Base-by-base conservation (phyloP, 2,329 filamentous ascomycete species). In the Shiraia bambusicola region DNA sequence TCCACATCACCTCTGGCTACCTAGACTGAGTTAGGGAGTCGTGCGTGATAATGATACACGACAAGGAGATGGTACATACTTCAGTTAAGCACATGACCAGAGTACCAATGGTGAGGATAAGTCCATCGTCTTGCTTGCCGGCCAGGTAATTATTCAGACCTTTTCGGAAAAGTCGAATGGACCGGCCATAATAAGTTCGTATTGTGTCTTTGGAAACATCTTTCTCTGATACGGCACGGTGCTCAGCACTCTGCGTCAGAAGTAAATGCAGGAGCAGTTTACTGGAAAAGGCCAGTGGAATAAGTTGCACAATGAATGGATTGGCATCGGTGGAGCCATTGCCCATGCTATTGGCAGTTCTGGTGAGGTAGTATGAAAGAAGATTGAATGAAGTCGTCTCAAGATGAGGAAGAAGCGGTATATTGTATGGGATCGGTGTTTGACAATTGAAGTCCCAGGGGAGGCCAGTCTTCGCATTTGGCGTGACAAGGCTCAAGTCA, bases 291-390 rank as follows among this genome's bases (percentile, higher is more conserved):
- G 35, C 35, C 12, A 37, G 27, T 6, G 35, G 35, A 7, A 37
- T 17, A 7, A 37, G 24, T 15, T 37, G 35, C 5, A 17, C 13
- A 9, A 37, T 4, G 25, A 37, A 37, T 5, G 35, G 35, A 22
- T 37, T 37, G 4, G 35, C 24, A 9, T 37, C 25, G n/a, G 35
- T 37, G 7, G 35, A 28, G 13, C 35, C 35, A 15, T 37, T 37
- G 4, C 35, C 35, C 35, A 37, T 37, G 16, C 35, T 37, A 28
- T 37, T 37, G 13, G 35, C 35, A 9, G 35, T 37, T 13, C 22
- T 37, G n/a, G 35, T 4, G 10, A 37, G 15, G 17, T 37, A 37
- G 27, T 37, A 26, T 11, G 24, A 17, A 2, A 37, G 27, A 3
- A 37, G 35, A 3, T n/a, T 26, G 15, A 28, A 37, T 9, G 35